Conservation (phyloP, 2,329 filamentous ascomycete genomes). For the Cercospora sp. region DNA sequence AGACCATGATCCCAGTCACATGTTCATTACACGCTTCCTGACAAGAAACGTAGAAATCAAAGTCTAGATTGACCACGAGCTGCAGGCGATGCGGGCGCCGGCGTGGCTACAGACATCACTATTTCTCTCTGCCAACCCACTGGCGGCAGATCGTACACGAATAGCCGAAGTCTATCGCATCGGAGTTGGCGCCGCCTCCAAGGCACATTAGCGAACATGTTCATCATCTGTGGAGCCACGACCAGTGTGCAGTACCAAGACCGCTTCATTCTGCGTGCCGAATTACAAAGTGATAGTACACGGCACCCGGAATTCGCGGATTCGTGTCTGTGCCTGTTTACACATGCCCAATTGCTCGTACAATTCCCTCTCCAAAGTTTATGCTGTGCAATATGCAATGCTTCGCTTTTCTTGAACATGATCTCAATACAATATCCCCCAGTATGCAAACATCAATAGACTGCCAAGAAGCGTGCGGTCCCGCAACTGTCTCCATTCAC, state of each 20-base stretch:
- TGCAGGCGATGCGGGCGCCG: background rate
- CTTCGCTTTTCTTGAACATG: background rate
- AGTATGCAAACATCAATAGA: background rate
- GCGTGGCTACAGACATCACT: background rate
- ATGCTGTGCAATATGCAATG: background rate
- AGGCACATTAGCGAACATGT: background rate
- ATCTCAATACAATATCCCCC: background rate
- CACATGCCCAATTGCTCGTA: background rate
- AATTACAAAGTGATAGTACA: background rate
- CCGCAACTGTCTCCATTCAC: background rate
- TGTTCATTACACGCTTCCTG: background rate
- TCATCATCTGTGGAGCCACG: constrained; percentile 3
- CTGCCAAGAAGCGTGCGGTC: background rate
- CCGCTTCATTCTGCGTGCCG: background rate
- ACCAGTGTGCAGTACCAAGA: background rate
- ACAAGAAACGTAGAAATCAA: background rate
- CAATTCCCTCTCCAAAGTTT: background rate
- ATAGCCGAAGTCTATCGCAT: constrained; percentile 7
- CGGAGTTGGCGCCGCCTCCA: constrained; percentile 5
- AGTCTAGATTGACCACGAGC: background rate
- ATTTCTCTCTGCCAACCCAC: background rate
- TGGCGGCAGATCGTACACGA: constrained; percentile 6
- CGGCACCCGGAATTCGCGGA: background rate
- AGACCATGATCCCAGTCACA: constrained; percentile 3
- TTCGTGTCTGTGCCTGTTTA: background rate